Percentiles rank a stretch among this genome's conserved stretches.
Evolutionary conservation across 805 yeast species (phyloP).

Genomic region (Wickerhamiella brachini): DNA sequence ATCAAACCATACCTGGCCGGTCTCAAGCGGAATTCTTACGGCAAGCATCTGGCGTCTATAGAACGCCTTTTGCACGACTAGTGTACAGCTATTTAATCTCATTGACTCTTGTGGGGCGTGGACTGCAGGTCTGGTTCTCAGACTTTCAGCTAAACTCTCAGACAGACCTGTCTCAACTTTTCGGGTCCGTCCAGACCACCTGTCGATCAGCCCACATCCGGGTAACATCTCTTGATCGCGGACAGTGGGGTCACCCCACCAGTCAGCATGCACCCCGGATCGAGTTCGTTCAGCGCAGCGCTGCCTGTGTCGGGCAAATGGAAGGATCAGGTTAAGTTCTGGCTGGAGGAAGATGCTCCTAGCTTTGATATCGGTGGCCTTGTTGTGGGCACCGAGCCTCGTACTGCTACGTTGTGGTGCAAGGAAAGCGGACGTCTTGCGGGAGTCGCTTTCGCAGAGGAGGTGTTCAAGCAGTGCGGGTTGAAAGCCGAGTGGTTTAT

Average conservation of each 20-base stretch:
- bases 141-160: too few relatives aligned
- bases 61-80: constrained; percentile 42
- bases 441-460: constrained; percentile 83
- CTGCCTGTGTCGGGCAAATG: constrained; percentile 69
- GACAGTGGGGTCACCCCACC: too few relatives aligned
- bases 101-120: too few relatives aligned
- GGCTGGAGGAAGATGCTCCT: constrained; percentile 82
- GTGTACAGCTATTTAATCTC: not conserved
- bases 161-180: too few relatives aligned
- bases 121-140: too few relatives aligned
- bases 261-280: not conserved
- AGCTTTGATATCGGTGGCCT: constrained; percentile 89
- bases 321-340: constrained; percentile 63
- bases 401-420: constrained; percentile 67
- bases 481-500: constrained; percentile 58
- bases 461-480: constrained; percentile 66
- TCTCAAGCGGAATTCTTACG: constrained; percentile 53
- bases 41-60: constrained; percentile 73
- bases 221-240: too few relatives aligned
- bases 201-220: too few relatives aligned
- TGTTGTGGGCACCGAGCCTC: constrained; percentile 70
- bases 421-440: constrained; percentile 68
- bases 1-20: constrained; percentile 70
- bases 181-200: too few relatives aligned
- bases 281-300: constrained; percentile 13